Conservation (phyloP, 371 early-diverging fungal species). For the Conidiobolus coronatus region DNA sequence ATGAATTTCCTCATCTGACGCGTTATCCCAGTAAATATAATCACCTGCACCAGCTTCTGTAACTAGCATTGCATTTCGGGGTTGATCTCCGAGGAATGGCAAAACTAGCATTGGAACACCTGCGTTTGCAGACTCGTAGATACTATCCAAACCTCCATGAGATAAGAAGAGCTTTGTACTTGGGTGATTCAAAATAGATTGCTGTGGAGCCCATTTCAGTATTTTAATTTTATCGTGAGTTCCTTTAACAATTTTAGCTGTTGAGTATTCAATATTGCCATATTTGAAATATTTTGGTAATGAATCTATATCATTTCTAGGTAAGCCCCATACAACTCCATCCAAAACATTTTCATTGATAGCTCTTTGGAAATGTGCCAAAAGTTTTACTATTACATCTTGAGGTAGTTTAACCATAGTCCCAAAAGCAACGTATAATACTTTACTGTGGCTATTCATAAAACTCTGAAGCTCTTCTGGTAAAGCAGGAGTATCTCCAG, state of each 20-base stretch:
- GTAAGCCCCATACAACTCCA: constrained; percentile 4
- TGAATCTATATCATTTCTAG: not conserved
- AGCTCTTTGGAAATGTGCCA: not conserved
- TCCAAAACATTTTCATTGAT: not conserved
- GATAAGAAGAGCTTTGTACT: not conserved
- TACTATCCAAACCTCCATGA: not conserved
- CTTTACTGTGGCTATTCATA: not conserved
- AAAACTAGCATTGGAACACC: not conserved
- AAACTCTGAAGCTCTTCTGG: not conserved
- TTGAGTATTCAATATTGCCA: too few species aligned
- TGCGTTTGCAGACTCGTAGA: not conserved
- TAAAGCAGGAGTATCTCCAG: not conserved
- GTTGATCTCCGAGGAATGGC: not conserved
- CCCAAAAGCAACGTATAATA: not conserved
- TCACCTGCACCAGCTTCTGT: too few species aligned
- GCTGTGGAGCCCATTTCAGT: constrained; percentile 1
- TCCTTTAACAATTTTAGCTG: not conserved
- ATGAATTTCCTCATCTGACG: too few species aligned
- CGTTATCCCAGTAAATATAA: too few species aligned
- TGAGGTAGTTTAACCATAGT: not conserved
- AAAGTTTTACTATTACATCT: not conserved
- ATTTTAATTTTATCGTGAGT: not conserved
- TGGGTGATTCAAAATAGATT: not conserved
- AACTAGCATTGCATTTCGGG: not conserved
- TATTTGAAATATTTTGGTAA: not conserved